These are phyloP conservation scores for Fraxinus albicans DNA, from an alignment of 305 asterid species.

Conservation along the genomic window DNA sequence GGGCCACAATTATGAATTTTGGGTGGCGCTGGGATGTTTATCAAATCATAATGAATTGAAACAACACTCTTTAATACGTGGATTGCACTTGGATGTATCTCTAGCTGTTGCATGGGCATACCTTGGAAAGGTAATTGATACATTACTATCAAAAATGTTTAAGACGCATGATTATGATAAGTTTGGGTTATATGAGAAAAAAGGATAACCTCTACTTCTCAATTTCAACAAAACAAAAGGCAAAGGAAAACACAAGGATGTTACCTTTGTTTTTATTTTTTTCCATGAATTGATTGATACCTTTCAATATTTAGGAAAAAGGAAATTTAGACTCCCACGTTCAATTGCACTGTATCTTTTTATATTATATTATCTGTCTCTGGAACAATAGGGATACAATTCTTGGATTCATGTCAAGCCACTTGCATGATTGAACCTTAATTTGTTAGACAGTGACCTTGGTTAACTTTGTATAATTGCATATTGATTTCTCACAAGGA, in stretches of 20 bases:
- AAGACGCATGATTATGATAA: constrained; percentile 18
- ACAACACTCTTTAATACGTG: constrained; percentile 92
- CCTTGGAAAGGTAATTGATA: constrained; percentile 76
- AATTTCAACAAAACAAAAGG: neutral
- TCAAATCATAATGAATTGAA: constrained; percentile 57
- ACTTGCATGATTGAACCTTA: neutral
- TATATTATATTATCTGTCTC: neutral
- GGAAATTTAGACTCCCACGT: constrained; percentile 1
- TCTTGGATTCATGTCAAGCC: neutral
- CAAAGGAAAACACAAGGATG: neutral
- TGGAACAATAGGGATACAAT: neutral
- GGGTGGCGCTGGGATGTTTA: constrained; percentile 95
- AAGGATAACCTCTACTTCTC: neutral
- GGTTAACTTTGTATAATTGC: neutral
- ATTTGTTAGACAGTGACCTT: neutral
- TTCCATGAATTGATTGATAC: constrained; percentile 4
- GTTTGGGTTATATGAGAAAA: constrained; percentile 12
- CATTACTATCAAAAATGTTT: constrained; percentile 8
- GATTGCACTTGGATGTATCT: constrained; percentile 81
- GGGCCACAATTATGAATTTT: constrained; percentile 83
- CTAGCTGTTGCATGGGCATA: constrained; percentile 96
- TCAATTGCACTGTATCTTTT: neutral
- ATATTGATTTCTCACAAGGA: neutral
- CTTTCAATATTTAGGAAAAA: neutral
- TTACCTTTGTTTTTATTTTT: neutral